A percentile compares a stretch with the other conserved stretches of the same genome.
Evolutionary conservation across 768 basidiomycete genomes (phyloP).

Genomic region (Jaapia argillacea): DNA sequence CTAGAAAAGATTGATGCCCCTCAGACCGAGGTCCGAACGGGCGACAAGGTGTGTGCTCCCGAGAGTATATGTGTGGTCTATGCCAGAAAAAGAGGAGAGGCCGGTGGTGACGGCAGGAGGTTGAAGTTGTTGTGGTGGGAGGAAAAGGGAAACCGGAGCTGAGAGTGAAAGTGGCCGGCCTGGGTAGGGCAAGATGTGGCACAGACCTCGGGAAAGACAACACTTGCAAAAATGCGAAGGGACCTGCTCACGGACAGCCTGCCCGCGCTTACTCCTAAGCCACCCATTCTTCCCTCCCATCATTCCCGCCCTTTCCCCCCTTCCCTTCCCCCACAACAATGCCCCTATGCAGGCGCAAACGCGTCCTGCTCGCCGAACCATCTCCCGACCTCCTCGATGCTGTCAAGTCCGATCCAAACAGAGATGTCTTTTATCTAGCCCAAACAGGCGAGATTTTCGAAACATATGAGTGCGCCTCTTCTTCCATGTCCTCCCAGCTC

Average conservation of each 20-base stretch:
- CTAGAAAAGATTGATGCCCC: too few species aligned
- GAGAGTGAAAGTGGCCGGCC: not conserved
- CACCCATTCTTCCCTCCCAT: conserved; percentile 7
- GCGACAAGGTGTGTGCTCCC: too few species aligned
- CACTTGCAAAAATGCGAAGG: not conserved
- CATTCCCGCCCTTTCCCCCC: conserved; percentile 12
- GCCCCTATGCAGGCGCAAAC: conserved; percentile 86
- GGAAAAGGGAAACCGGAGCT: not conserved
- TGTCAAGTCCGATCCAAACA: conserved; percentile 51
- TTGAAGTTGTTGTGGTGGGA: too few species aligned
- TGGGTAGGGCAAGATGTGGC: not conserved
- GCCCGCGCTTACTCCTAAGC: not conserved
- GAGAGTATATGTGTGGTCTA: too few species aligned
- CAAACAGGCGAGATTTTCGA: conserved; percentile 98
- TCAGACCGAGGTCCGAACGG: too few species aligned
- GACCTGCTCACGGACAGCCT: not conserved
- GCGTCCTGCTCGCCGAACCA: conserved; percentile 82
- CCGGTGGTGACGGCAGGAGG: too few species aligned
- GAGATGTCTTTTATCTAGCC: conserved; percentile 83
- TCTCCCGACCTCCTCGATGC: conserved; percentile 59
- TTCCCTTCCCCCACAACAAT: conserved; percentile 28
- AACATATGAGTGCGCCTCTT: conserved; percentile 76
- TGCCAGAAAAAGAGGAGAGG: not conserved
- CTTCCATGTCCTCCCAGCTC: conserved; percentile 13
- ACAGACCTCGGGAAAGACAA: not conserved